Evolutionary conservation across 305 asterid species (phyloP).

Genomic region (Fraxinus albicans): DNA sequence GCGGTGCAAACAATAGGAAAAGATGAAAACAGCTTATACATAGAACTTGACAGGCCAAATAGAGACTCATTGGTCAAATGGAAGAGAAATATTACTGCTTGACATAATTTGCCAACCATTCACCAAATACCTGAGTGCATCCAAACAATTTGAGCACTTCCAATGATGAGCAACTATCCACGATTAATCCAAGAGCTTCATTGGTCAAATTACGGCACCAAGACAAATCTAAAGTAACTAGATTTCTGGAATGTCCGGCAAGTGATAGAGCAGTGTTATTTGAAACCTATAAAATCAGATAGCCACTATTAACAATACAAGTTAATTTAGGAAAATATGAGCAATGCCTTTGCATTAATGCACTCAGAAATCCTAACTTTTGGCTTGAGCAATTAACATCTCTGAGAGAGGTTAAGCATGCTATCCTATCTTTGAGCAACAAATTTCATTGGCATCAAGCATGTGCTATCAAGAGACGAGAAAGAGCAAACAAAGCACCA

Average conservation of each 20-base stretch:
- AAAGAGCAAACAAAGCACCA: not conserved
- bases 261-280: constrained; percentile 73
- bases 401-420: not conserved
- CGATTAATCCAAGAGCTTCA: constrained; percentile 89
- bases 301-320: constrained; percentile 13
- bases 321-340: not conserved
- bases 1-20: not conserved
- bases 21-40: not conserved
- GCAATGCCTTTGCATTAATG: not conserved
- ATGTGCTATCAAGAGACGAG: not conserved
- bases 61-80: not conserved
- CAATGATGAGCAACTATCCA: constrained; percentile 66
- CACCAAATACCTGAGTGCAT: constrained; percentile 69
- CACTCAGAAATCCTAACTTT: not conserved
- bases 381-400: not conserved
- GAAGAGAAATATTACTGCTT: not conserved
- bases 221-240: constrained; percentile 68
- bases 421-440: not conserved
- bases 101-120: not conserved
- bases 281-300: constrained; percentile 59
- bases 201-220: constrained; percentile 81
- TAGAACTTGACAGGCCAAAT: not conserved
- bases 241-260: constrained; percentile 53
- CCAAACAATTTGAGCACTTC: constrained; percentile 78
- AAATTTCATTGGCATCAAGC: not conserved